phyloP scores from a whole-genome alignment of 805 yeast species.

The Monosporozyma unispora region DNA sequence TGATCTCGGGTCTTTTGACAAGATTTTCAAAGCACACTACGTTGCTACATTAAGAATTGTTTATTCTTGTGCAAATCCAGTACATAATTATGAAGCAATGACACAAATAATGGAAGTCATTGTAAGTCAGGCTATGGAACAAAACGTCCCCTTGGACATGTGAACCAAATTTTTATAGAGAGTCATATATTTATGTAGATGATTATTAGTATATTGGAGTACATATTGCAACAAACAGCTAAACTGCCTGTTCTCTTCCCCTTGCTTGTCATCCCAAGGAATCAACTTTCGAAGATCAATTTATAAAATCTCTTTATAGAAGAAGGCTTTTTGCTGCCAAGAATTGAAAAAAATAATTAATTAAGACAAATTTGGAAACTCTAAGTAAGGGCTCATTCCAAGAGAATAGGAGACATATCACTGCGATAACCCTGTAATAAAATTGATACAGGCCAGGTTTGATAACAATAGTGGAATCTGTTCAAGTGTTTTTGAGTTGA shows the following conservation, averaged over 20 bases:
- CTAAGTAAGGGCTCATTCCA: neutral
- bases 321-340: neutral
- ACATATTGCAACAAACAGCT: no score
- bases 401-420: neutral
- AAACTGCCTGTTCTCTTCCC: neutral
- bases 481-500: neutral
- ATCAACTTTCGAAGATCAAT: neutral
- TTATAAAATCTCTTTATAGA: neutral
- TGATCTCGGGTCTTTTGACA: conserved; percentile 46
- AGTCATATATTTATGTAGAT: neutral
- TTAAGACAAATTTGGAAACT: neutral
- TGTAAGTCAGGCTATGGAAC: conserved; percentile 16
- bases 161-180: neutral
- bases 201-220: neutral
- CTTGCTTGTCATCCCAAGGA: neutral
- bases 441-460: no score
- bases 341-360: neutral
- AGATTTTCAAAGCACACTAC: conserved; percentile 44
- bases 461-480: neutral
- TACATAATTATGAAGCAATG: conserved; percentile 32
- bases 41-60: conserved; percentile 39
- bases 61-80: conserved; percentile 42
- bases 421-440: neutral
- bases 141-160: conserved; percentile 11
- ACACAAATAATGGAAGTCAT: conserved; percentile 24